Conservation (phyloP, 1,139 yeast genomes). For the Oligophagozyma castellii region DNA sequence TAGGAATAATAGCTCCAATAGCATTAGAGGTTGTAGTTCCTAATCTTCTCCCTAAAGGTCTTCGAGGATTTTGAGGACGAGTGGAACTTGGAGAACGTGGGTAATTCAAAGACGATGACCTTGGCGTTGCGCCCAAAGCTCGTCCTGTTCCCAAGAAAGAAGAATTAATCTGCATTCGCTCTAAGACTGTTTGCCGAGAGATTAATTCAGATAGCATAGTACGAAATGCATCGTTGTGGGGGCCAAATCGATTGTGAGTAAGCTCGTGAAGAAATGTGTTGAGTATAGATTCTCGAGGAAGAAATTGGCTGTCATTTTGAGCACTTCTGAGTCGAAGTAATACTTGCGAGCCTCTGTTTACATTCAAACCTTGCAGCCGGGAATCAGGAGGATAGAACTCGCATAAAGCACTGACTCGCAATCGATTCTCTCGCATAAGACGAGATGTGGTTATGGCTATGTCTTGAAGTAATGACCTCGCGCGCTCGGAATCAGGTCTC, state of each 20-base stretch:
- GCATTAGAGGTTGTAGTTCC: background rate
- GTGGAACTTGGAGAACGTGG: background rate
- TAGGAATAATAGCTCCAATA: background rate
- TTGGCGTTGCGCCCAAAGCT: constrained; percentile 32
- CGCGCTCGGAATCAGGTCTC: no score
- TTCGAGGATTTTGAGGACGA: background rate
- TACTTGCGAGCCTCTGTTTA: constrained; percentile 70
- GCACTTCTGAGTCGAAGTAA: constrained; percentile 56
- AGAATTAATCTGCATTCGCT: constrained; percentile 26
- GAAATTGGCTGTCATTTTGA: constrained; percentile 40
- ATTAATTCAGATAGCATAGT: constrained; percentile 47
- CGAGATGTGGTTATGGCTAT: constrained; percentile 58
- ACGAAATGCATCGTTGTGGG: constrained; percentile 69
- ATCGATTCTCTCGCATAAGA: constrained; percentile 52
- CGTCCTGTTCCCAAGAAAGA: constrained; percentile 38
- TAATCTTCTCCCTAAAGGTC: background rate
- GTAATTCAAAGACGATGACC: no score
- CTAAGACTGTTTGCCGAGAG: constrained; percentile 42
- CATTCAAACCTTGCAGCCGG: constrained; percentile 65
- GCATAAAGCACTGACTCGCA: constrained; percentile 54
- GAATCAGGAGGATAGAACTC: constrained; percentile 77
- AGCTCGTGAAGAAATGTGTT: constrained; percentile 87
- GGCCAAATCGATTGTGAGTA: constrained; percentile 66
- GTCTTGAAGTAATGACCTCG: constrained; percentile 43
- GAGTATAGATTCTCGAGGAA: constrained; percentile 52